phyloP scores from a whole-genome alignment of 2,329 filamentous ascomycete genomes.

The Emergomyces pasteurianus region DNA sequence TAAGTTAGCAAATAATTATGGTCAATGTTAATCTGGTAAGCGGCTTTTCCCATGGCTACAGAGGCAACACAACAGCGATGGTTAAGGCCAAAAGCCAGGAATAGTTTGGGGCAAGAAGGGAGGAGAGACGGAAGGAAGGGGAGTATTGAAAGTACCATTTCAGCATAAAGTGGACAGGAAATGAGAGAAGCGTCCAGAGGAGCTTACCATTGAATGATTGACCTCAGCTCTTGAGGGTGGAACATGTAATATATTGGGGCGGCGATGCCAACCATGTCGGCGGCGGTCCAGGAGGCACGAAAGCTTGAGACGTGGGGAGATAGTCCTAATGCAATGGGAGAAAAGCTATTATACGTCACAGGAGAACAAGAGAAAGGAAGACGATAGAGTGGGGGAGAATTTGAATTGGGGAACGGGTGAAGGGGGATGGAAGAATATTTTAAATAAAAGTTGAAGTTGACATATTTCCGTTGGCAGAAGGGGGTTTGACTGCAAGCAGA shows the following conservation, averaged over 20 bases:
- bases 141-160: neutral
- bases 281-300: conserved; percentile 11
- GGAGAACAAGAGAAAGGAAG: conserved; percentile 2
- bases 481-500: neutral
- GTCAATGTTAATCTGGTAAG: neutral
- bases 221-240: conserved; percentile 66
- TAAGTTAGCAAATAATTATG: neutral
- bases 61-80: neutral
- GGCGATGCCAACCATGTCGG: conserved; percentile 30
- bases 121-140: neutral
- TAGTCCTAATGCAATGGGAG: neutral
- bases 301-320: no score
- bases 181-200: neutral
- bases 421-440: no score
- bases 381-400: neutral
- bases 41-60: neutral
- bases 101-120: neutral
- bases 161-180: neutral
- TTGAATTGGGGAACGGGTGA: conserved; percentile 1
- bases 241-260: conserved; percentile 58
- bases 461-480: no score
- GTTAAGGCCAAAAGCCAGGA: neutral
- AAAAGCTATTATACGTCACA: no score
- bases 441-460: no score
- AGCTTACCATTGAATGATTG: conserved; percentile 76